Conservation (phyloP, 345 rosid species). For the Brassica carinata region DNA sequence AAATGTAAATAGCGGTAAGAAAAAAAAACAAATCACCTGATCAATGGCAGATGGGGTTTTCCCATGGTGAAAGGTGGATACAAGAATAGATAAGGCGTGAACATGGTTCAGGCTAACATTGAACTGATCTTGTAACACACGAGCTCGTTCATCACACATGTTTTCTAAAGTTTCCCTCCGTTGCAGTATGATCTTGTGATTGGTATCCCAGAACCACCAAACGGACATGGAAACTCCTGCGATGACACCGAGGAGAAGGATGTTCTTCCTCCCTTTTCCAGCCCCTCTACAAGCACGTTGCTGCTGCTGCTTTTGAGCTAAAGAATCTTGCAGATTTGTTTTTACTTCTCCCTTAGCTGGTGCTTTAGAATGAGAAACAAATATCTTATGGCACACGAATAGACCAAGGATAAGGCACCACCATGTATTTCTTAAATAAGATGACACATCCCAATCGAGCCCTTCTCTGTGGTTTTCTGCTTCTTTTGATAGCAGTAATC, state of each 20-base stretch:
- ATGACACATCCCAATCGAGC: background rate
- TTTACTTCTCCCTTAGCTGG: constrained; percentile 16
- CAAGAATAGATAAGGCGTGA: constrained; percentile 93
- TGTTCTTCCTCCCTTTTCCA: constrained; percentile 74
- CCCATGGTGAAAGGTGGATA: constrained; percentile 96
- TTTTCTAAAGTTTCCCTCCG: constrained; percentile 73
- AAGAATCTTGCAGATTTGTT: constrained; percentile 39
- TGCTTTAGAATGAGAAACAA: constrained; percentile 3
- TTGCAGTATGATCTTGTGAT: constrained; percentile 36
- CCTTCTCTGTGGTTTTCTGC: constrained; percentile 16
- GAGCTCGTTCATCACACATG: constrained; percentile 97
- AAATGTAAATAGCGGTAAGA: constrained; percentile 4
- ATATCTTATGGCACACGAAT: background rate
- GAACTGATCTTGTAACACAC: constrained; percentile 98
- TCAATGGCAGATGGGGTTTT: constrained; percentile 86
- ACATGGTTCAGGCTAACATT: constrained; percentile 98
- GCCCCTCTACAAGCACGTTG: constrained; percentile 53
- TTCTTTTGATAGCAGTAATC: constrained; percentile 9
- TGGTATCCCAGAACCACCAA: constrained; percentile 64
- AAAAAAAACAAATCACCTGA: constrained; percentile 57
- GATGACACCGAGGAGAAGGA: constrained; percentile 54
- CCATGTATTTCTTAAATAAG: background rate
- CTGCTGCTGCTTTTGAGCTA: constrained; percentile 52
- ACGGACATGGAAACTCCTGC: constrained; percentile 55
- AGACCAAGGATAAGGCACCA: constrained; percentile 7